Conservation (phyloP, 352 stramenopile species). For the Globisporangium solare region DNA sequence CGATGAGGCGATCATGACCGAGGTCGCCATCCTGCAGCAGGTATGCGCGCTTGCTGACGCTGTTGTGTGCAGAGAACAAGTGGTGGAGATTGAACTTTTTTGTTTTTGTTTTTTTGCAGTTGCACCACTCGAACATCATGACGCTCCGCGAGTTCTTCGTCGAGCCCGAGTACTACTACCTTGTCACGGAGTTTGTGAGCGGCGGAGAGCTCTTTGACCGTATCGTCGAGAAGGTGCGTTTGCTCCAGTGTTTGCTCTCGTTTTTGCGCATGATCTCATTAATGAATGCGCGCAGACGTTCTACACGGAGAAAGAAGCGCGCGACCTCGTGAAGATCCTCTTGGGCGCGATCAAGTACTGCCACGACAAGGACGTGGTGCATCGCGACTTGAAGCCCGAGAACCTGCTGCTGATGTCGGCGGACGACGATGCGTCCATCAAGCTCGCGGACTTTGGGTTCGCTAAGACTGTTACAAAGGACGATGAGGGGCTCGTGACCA, state of each 20-base stretch:
- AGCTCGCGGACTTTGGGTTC: slow-evolving; percentile 92
- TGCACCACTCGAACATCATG: slow-evolving; percentile 90
- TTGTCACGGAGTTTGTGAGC: slow-evolving; percentile 85
- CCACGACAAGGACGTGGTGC: slow-evolving; percentile 83
- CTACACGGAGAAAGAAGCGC: slow-evolving; percentile 85
- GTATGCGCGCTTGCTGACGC: slow-evolving; percentile 10
- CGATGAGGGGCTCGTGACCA: slow-evolving; percentile 56
- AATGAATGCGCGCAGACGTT: slow-evolving; percentile 47
- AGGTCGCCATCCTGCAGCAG: slow-evolving; percentile 78
- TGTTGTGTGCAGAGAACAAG: background rate
- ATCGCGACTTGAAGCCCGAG: slow-evolving; percentile 81
- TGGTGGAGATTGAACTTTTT: too few relatives aligned
- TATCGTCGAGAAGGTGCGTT: slow-evolving; percentile 59
- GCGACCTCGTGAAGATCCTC: slow-evolving; percentile 78
- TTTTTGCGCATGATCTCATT: too few relatives aligned
- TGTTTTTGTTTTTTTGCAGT: too few relatives aligned
- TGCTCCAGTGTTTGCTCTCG: too few relatives aligned
- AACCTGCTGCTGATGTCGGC: slow-evolving; percentile 84
- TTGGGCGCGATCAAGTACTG: slow-evolving; percentile 82
- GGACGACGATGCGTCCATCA: slow-evolving; percentile 86
- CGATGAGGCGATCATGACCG: slow-evolving; percentile 67
- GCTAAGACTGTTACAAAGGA: slow-evolving; percentile 80
- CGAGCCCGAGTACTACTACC: slow-evolving; percentile 84
- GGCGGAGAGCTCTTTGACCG: slow-evolving; percentile 89
- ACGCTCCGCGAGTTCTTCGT: slow-evolving; percentile 88